phyloP scores from a whole-genome alignment of 108 stramenopile species.

The Skeletonema tropicum region DNA sequence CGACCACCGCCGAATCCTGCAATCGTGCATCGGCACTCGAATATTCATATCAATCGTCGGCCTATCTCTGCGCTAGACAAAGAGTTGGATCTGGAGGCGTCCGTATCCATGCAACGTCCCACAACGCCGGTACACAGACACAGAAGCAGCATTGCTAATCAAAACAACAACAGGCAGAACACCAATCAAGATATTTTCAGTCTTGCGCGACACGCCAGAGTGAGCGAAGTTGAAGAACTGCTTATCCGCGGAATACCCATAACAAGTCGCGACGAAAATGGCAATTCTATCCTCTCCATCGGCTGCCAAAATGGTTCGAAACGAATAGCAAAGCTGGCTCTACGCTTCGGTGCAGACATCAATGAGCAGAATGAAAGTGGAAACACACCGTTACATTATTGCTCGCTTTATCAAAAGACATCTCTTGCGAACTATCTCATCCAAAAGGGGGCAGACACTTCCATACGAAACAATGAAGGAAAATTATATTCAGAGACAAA shows the following conservation, averaged over 20 bases:
- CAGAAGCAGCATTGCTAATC: neutral
- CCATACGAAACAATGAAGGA: slow-evolving; percentile 24
- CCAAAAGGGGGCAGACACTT: slow-evolving; percentile 57
- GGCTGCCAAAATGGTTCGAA: slow-evolving; percentile 79
- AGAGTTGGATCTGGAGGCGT: neutral
- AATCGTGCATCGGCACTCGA: neutral
- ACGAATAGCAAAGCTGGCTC: slow-evolving; percentile 61
- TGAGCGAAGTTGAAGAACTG: slow-evolving; percentile 56
- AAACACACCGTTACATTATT: slow-evolving; percentile 61
- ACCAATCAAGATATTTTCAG: slow-evolving; percentile 46
- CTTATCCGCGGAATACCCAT: slow-evolving; percentile 59
- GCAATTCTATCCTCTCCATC: slow-evolving; percentile 64
- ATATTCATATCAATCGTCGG: too few species aligned
- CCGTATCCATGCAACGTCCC: neutral
- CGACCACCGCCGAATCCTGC: neutral
- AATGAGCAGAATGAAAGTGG: slow-evolving; percentile 51
- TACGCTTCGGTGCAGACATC: slow-evolving; percentile 61
- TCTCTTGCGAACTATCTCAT: slow-evolving; percentile 53
- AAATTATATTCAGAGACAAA: slow-evolving; percentile 10
- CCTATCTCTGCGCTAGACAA: neutral
- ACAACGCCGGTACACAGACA: neutral
- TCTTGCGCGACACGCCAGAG: slow-evolving; percentile 63
- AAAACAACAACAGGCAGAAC: neutral
- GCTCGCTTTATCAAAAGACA: slow-evolving; percentile 44
- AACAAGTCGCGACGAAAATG: slow-evolving; percentile 62